A percentile compares a stretch with the other conserved stretches of the same genome.
phyloP scores from a whole-genome alignment of 2,329 filamentous ascomycete genomes.

The Tricladium varicosporioides region DNA sequence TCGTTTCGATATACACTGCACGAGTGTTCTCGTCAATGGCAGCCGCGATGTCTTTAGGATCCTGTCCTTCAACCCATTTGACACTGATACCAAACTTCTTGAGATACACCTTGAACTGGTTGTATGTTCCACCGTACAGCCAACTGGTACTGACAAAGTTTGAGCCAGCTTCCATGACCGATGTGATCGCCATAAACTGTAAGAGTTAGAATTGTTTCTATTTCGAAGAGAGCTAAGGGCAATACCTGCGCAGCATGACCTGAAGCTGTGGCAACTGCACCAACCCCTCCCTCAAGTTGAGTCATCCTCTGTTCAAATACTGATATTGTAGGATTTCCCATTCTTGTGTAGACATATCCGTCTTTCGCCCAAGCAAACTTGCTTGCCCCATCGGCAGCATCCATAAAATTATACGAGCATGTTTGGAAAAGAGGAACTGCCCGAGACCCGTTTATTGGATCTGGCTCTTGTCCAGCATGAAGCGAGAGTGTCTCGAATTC shows the following conservation, averaged over 20 bases:
- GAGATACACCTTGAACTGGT: slow-evolving; percentile 65
- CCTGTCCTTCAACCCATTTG: slow-evolving; percentile 62
- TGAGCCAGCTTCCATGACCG: slow-evolving; percentile 60
- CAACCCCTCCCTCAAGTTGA: slow-evolving; percentile 65
- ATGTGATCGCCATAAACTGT: slow-evolving; percentile 60
- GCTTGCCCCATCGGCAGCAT: slow-evolving; percentile 65
- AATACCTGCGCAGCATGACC: slow-evolving; percentile 57
- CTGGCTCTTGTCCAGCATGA: slow-evolving; percentile 60
- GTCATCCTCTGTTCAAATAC: slow-evolving; percentile 69
- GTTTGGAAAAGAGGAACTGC: slow-evolving; percentile 71
- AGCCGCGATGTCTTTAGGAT: slow-evolving; percentile 54
- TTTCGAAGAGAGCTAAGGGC: neutral
- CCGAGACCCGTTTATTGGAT: slow-evolving; percentile 60
- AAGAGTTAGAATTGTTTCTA: neutral
- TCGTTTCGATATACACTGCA: slow-evolving; percentile 65
- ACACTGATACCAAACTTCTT: slow-evolving; percentile 62
- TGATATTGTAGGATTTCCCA: slow-evolving; percentile 44
- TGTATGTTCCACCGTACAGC: slow-evolving; percentile 65
- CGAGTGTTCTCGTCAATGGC: slow-evolving; percentile 66
- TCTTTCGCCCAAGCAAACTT: slow-evolving; percentile 70
- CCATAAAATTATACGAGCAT: slow-evolving; percentile 66
- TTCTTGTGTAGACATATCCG: slow-evolving; percentile 64
- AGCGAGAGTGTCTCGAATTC: slow-evolving; percentile 55
- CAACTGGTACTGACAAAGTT: slow-evolving; percentile 66
- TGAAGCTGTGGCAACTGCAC: slow-evolving; percentile 60